Base-by-base conservation (phyloP, 139 green algal genomes). In the Chlorella sp. region DNA sequence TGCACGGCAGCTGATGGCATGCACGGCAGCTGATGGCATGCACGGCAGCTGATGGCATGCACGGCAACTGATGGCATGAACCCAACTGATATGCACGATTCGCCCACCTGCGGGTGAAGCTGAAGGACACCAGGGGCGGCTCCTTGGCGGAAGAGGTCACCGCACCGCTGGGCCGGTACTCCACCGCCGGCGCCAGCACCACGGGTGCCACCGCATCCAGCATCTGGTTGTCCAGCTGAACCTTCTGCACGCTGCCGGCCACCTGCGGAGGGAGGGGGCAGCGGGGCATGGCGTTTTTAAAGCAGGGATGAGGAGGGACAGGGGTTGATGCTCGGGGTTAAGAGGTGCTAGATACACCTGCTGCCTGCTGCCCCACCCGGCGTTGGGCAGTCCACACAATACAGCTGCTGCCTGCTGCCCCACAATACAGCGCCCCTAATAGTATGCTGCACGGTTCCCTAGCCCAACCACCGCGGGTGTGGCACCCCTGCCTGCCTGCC, bases 221-320 rank as follows among this genome's bases (percentile, higher is more conserved):
- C 91, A 97, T 93, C 92, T 98, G 96, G 93, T 98, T 97, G 94
- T 98, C 96, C 80, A 98, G 92, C 93, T 98, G 96, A 30, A 98
- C 36, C 28, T 92, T 92, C 42, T 93, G 88, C 26, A 98, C 80
- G 61, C 81, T 92, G 86, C 92, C 93, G 22, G 78, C 68, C 57
- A 95, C 81, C 61, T 89, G 66, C 16, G 81, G 80, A 32, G 87
- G 48, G 80, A 22, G 78, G 78, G 78, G 39, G 1, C n/a, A n/a
- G n/a, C n/a, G n/a, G n/a, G n/a, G n/a, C n/a, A n/a, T n/a, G n/a
- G n/a, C n/a, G n/a, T n/a, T n/a, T n/a, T n/a, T n/a, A n/a, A n/a
- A 40, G 75, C 11, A 26, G 79, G 42, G 79, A 24, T 14, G 40
- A 42, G 32, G 78, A 28, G 32, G 19, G 39, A 42, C 39, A n/a